Evolutionary conservation across 345 rosid genomes (phyloP), one percentile per base, ranked within the genome.

Genomic region (Murraya koenigii): DNA sequence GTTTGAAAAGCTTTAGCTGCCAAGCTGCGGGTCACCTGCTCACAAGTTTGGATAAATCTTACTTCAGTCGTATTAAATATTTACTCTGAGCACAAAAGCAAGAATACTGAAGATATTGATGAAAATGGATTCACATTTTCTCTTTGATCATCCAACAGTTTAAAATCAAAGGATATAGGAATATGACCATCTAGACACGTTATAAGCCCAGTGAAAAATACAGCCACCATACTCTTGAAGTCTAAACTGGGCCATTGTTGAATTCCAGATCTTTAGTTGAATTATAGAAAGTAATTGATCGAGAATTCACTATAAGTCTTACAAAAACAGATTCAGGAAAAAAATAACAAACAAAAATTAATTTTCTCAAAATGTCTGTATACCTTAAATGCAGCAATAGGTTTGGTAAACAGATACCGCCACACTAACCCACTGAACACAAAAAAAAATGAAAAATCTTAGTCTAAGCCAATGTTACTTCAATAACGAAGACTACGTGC

Each of bases 1-100:
- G 90, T 92, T 78, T 93, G 99, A 80, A 93, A 95, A 79, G 88
- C 92, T 80, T 93, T 92, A 54, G 93, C 95, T 61, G 96, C 97
- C 87, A 95, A 88, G 87, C 99, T 93, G 30, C 84, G 88, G 7
- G 97, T 93, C 74, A 93, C 97, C 97, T 95, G 84, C 68, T 76
- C 84, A 72, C 67, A 56, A 72, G 69, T 72, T 67, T 22, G 75
- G 69, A 75, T 20, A 8, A 58, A 69, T 65, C 36, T 2, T 63
- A 11, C 54, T 74, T 69, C 23, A 22, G 33, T 75, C 30, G 13
- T 14, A 23, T 22, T 63, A 26, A 33, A 49, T 32, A 60, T 38
- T 61, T 59, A 25, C 22, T 8, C 23, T 6, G 20, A 22, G 22
- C 65, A 62, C 22, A 1, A 62, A 62, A 30, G 11, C 14, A 60